phyloP scores from a whole-genome alignment of 495 filamentous ascomycete species.

The Chaetomidium leptoderma region DNA sequence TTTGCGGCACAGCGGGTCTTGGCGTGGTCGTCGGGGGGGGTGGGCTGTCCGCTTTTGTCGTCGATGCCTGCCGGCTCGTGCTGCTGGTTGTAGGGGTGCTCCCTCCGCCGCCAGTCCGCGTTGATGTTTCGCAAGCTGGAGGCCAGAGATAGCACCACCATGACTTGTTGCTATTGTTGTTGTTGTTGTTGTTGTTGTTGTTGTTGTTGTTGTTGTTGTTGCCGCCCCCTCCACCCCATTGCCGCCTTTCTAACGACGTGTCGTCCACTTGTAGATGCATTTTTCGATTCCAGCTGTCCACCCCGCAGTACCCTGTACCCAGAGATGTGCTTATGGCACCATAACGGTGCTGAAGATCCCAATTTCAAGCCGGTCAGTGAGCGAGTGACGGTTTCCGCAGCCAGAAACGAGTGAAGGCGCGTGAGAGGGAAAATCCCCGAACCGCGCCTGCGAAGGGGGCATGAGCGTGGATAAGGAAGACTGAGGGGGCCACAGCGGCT shows the following conservation, averaged over 20 bases:
- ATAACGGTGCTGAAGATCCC: background rate
- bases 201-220: background rate
- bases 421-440: background rate
- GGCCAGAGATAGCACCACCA: conserved; percentile 11
- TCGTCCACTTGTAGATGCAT: background rate
- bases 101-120: background rate
- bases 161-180: background rate
- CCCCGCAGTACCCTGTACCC: background rate
- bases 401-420: background rate
- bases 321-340: background rate
- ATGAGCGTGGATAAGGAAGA: background rate
- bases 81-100: background rate
- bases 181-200: background rate
- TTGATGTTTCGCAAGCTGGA: background rate
- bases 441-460: background rate
- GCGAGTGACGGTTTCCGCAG: background rate
- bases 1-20: background rate
- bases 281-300: background rate
- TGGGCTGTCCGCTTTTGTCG: background rate
- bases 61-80: background rate
- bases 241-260: background rate
- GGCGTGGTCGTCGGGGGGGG: background rate
- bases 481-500: background rate
- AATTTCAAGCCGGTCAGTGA: background rate
- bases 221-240: background rate